Evolutionary conservation across 148 eudicot genomes (phyloP).

Genomic region (Diospyros lotus): DNA sequence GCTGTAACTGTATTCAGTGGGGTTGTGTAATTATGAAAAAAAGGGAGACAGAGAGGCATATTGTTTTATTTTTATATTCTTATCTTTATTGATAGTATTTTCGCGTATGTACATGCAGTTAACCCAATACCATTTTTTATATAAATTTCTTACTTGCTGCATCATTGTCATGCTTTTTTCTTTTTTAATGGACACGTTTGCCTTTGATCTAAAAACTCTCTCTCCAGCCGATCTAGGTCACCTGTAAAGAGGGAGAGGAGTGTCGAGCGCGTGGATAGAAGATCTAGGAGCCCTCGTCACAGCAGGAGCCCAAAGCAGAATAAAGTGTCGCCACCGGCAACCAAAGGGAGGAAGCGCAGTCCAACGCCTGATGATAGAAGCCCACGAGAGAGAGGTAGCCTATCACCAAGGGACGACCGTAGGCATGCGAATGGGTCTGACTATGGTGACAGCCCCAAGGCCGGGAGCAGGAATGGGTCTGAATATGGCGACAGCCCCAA

Average conservation of each 20-base stretch:
- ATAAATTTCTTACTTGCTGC: not conserved
- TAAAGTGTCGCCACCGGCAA: conserved; percentile 33
- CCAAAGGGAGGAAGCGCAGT: conserved; percentile 41
- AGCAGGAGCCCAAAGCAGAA: conserved; percentile 47
- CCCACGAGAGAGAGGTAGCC: conserved; percentile 34
- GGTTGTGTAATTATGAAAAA: too few species aligned
- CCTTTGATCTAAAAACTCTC: not conserved
- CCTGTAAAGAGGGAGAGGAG: conserved; percentile 47
- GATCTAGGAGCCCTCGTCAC: conserved; percentile 47
- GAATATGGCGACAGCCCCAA: conserved; percentile 50
- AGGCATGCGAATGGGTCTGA: conserved; percentile 40
- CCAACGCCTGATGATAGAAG: conserved; percentile 46
- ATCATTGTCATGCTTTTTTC: not conserved
- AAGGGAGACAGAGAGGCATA: not conserved
- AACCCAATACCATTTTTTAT: not conserved
- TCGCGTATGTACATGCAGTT: not conserved
- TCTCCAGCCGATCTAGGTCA: conserved; percentile 57
- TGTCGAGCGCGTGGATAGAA: conserved; percentile 31
- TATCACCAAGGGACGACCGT: conserved; percentile 30
- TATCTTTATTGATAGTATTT: not conserved
- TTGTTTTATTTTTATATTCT: not conserved
- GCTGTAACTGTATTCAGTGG: too few species aligned
- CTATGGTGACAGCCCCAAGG: conserved; percentile 47
- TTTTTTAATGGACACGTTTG: not conserved
- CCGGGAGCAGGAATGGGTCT: conserved; percentile 42